Evolutionary conservation across 78 protist species (phyloP).

Genomic region (Ministeria vibrans): DNA sequence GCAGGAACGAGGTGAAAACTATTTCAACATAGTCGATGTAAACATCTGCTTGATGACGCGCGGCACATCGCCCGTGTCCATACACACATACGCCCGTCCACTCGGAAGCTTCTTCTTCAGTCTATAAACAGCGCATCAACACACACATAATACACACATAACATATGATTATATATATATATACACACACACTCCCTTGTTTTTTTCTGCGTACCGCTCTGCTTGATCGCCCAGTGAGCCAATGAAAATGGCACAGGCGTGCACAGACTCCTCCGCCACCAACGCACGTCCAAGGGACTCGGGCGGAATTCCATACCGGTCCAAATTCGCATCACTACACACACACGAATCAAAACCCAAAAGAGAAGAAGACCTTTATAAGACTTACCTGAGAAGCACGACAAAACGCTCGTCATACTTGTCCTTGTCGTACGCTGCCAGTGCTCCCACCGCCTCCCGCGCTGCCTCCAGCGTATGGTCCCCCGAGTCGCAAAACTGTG

Average conservation of each 20-base stretch:
- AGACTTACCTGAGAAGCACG: slow-evolving; percentile 38
- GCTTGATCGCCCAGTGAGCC: slow-evolving; percentile 31
- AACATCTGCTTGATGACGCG: slow-evolving; percentile 33
- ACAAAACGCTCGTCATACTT: slow-evolving; percentile 50
- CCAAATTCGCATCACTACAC: slow-evolving; percentile 72
- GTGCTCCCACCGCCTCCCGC: slow-evolving; percentile 3
- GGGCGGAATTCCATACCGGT: slow-evolving; percentile 40
- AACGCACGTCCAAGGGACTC: not conserved
- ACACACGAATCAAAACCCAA: too few relatives aligned
- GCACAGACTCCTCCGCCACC: slow-evolving; percentile 19
- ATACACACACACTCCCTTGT: not conserved
- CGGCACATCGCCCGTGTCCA: slow-evolving; percentile 49
- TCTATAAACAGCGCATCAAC: not conserved
- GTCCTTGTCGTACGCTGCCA: slow-evolving; percentile 15
- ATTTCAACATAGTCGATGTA: slow-evolving; percentile 27
- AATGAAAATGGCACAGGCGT: slow-evolving; percentile 47
- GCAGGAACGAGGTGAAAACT: too few relatives aligned
- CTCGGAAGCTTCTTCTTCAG: slow-evolving; percentile 24
- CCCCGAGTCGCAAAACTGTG: slow-evolving; percentile 58
- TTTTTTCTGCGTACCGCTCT: not conserved
- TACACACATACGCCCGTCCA: slow-evolving; percentile 56
- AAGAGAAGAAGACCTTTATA: too few relatives aligned
- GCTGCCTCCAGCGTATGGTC: slow-evolving; percentile 52
- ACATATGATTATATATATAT: not conserved
- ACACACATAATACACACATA: not conserved